These are phyloP conservation scores for Metarhizium sp. DNA, from an alignment of 2,329 filamentous ascomycete species.

Conservation along the genomic window DNA sequence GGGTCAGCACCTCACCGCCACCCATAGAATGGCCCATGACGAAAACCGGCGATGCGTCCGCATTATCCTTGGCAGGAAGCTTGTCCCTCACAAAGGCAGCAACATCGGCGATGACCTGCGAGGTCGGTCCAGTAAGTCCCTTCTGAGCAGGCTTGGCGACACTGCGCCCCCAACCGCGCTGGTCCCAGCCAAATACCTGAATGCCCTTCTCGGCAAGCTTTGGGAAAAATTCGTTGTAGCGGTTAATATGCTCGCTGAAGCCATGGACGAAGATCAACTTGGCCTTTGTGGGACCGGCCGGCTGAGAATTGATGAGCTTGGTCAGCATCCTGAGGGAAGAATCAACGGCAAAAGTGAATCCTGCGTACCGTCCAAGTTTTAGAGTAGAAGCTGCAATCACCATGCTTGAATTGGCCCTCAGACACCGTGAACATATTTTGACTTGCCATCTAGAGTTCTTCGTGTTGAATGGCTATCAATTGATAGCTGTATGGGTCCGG, in stretches of 20 bases:
- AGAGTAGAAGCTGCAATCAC: conserved; percentile 38
- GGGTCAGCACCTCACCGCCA: conserved; percentile 63
- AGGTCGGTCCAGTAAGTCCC: conserved; percentile 67
- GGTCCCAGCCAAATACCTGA: conserved; percentile 69
- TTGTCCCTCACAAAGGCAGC: conserved; percentile 61
- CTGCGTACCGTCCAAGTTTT: conserved; percentile 49
- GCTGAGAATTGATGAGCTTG: conserved; percentile 28
- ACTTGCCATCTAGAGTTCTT: not conserved
- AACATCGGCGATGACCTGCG: conserved; percentile 66
- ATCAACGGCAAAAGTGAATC: not conserved
- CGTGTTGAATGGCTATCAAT: not conserved
- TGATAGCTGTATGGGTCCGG: not conserved
- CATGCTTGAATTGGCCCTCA: conserved; percentile 42
- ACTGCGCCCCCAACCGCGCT: conserved; percentile 79
- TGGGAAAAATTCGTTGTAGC: conserved; percentile 67
- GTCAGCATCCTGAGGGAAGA: not conserved
- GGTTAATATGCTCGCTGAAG: conserved; percentile 77
- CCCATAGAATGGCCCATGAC: conserved; percentile 90
- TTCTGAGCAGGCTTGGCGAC: conserved; percentile 51
- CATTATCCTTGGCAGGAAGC: conserved; percentile 31
- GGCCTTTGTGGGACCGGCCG: conserved; percentile 49
- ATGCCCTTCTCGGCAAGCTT: conserved; percentile 62
- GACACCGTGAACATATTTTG: conserved; percentile 27
- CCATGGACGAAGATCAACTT: conserved; percentile 79
- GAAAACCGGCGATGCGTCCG: conserved; percentile 52